Evolutionary conservation across 2,329 filamentous ascomycete genomes (phyloP), one percentile per base, ranked within the genome.

Genomic region (Colletotrichum magnum): DNA sequence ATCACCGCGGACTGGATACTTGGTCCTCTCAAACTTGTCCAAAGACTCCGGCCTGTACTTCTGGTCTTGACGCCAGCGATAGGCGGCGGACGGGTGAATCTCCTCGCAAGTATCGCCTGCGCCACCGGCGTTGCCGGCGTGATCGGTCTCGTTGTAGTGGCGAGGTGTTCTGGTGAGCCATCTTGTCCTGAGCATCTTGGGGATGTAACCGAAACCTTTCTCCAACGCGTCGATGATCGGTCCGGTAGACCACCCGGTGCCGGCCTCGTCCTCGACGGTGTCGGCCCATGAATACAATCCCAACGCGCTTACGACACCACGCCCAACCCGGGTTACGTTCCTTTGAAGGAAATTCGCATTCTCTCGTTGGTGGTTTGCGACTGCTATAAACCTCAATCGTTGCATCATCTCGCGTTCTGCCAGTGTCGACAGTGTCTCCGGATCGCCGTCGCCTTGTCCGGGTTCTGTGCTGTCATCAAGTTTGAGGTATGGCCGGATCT

Each of bases 171-270:
- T 32, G 2, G 32, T 72, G 69, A 6, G 71, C 41, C 6, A 21
- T 10, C 24, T 71, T 64, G 4, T 66, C 60, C 0, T 65, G 57
- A 68, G 21, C 1, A 71, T 3, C 32, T 26, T 51, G 18, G 18
- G 18, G 18, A 18, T 18, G 18, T 18, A 18, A 18, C 18, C 18
- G 18, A 18, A 18, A 18, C 18, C 18, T 18, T 18, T 18, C 1
- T 12, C 48, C 28, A 51, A 6, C 16, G 18, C 47, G 45, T 70
- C 64, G 1, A 66, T 16, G 18, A 65, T 62, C 0, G 47, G 39
- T 1, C 70, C 68, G 2, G 54, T 61, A 18, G 56, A 63, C 70
- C 70, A 72, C 32, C 32, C 32, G 18, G 32, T 48, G 10, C 62
- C 61, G 24, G 52, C 39, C 6, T 4, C 2, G 2, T 16, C 36